Evolutionary conservation across 2,329 filamentous ascomycete species (phyloP).

Genomic region (Neoscytalidium dimidiatum): DNA sequence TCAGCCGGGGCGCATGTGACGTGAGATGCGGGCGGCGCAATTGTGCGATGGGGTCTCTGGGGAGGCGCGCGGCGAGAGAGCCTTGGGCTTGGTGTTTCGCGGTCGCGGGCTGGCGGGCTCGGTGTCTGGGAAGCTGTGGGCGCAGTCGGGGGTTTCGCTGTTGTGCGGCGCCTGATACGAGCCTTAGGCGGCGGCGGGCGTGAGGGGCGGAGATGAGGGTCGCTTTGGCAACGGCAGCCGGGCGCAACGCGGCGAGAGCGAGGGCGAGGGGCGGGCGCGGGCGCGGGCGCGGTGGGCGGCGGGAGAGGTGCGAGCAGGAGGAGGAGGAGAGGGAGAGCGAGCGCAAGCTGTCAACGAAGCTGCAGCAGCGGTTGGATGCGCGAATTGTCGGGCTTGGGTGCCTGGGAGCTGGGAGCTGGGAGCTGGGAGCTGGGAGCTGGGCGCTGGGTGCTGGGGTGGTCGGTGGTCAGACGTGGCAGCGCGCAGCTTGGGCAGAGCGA

Average conservation of each 20-base stretch:
- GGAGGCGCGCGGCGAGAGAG: neutral
- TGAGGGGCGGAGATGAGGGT: slow-evolving; percentile 18
- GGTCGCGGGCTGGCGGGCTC: neutral
- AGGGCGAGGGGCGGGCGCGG: neutral
- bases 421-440: too few species aligned
- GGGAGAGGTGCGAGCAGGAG: neutral
- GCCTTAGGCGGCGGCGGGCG: slow-evolving; percentile 6
- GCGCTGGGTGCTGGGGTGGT: neutral
- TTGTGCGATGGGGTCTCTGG: neutral
- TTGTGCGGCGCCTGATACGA: slow-evolving; percentile 13
- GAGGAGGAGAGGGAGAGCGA: neutral
- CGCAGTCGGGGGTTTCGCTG: slow-evolving; percentile 19
- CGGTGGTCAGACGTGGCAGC: slow-evolving; percentile 8
- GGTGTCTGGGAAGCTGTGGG: slow-evolving; percentile 7
- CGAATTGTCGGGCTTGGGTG: neutral
- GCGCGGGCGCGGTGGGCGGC: neutral
- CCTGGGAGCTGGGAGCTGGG: too few species aligned
- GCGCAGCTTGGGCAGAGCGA: neutral
- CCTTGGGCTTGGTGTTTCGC: neutral
- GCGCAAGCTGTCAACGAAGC: too few species aligned
- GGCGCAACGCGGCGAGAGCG: neutral
- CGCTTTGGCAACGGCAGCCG: slow-evolving; percentile 1
- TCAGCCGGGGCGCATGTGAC: slow-evolving; percentile 17
- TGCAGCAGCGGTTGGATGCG: neutral
- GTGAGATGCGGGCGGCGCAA: slow-evolving; percentile 1